Conservation (phyloP, 2,329 filamentous ascomycete genomes). For the Xylariomycetidae sp. region DNA sequence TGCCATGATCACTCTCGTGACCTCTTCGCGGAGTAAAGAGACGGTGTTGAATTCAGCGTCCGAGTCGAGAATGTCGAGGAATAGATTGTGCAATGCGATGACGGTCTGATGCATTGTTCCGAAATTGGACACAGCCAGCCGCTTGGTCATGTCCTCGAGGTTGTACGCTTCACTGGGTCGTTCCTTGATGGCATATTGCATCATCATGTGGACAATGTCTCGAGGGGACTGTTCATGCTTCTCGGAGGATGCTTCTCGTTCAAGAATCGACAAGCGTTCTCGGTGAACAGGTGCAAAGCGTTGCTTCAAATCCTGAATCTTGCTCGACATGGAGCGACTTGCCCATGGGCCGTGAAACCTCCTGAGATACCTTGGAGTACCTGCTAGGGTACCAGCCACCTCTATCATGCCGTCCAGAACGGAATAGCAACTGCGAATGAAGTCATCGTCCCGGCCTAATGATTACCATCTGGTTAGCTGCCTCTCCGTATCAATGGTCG, state of each 20-base stretch:
- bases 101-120: slow-evolving; percentile 36
- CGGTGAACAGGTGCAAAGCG: slow-evolving; percentile 18
- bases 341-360: slow-evolving; percentile 26
- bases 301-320: slow-evolving; percentile 21
- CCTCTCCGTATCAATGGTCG: neutral
- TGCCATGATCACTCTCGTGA: slow-evolving; percentile 23
- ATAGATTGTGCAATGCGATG: slow-evolving; percentile 33
- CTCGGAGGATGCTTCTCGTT: slow-evolving; percentile 11
- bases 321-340: slow-evolving; percentile 15
- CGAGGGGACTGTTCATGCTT: slow-evolving; percentile 24
- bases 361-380: slow-evolving; percentile 25
- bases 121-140: slow-evolving; percentile 30
- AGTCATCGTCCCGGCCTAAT: slow-evolving; percentile 29
- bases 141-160: slow-evolving; percentile 24
- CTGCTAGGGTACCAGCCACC: slow-evolving; percentile 27
- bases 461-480: neutral
- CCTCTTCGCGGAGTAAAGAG: slow-evolving; percentile 32
- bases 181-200: slow-evolving; percentile 33
- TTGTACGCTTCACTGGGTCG: slow-evolving; percentile 31
- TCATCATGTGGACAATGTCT: slow-evolving; percentile 39
- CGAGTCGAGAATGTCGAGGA: slow-evolving; percentile 38
- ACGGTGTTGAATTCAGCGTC: slow-evolving; percentile 35
- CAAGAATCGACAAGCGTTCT: slow-evolving; percentile 14
- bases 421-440: slow-evolving; percentile 23
- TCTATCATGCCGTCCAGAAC: slow-evolving; percentile 29